phyloP scores from a whole-genome alignment of 768 basidiomycete species.

The Porphyrellus cyaneotinctus region DNA sequence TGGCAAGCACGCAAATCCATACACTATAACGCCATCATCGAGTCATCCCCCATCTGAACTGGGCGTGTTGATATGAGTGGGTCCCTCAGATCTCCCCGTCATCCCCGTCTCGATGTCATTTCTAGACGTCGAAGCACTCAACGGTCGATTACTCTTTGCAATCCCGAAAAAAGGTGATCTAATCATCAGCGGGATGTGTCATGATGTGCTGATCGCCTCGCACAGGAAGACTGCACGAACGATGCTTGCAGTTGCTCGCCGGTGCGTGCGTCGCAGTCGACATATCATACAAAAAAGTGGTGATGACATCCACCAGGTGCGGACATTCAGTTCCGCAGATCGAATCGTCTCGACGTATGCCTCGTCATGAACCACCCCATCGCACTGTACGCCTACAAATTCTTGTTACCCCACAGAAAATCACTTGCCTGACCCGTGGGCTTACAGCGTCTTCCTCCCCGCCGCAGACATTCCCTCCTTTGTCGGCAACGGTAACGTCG shows the following conservation, averaged over 20 bases:
- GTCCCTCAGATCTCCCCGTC: background rate
- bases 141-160: constrained; percentile 87
- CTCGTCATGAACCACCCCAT: constrained; percentile 92
- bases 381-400: constrained; percentile 69
- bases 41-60: too few relatives aligned
- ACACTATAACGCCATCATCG: too few relatives aligned
- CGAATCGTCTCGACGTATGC: constrained; percentile 85
- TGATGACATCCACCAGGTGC: constrained; percentile 53
- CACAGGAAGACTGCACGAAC: constrained; percentile 83
- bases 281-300: background rate
- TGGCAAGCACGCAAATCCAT: too few relatives aligned
- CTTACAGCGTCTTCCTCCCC: constrained; percentile 84
- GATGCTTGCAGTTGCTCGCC: constrained; percentile 78
- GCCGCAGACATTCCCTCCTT: constrained; percentile 97
- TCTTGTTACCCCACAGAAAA: background rate
- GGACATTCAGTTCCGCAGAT: constrained; percentile 90
- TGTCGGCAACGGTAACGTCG: constrained; percentile 95
- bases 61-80: constrained; percentile 22
- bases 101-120: background rate
- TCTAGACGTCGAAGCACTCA: constrained; percentile 68
- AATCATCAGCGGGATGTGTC: background rate
- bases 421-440: background rate
- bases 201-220: background rate
- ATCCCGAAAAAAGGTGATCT: constrained; percentile 94
- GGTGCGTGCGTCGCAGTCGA: constrained; percentile 45